These are phyloP conservation scores for Chloranthus sessilifolius DNA, from an alignment of 164 flowering plant species.

Conservation along the genomic window DNA sequence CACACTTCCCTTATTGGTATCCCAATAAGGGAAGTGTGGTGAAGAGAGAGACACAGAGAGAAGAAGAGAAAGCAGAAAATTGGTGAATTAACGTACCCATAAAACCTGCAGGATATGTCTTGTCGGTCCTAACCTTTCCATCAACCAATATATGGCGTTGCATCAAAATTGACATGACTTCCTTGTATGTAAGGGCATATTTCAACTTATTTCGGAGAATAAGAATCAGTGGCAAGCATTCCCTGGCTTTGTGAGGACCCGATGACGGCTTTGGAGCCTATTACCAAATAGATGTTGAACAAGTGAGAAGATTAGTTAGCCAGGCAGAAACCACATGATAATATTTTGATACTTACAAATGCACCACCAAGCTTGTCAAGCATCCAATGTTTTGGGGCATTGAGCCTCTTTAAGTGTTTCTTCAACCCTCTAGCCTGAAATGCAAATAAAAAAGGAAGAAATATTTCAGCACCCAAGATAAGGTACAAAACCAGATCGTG, in stretches of 20 bases:
- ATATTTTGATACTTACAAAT: constrained; percentile 35
- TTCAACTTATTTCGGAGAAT: constrained; percentile 52
- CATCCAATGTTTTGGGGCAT: constrained; percentile 75
- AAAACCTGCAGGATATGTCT: constrained; percentile 59
- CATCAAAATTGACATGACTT: constrained; percentile 54
- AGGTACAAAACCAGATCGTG: not conserved
- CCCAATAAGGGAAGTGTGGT: not conserved
- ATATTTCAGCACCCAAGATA: not conserved
- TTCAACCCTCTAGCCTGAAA: constrained; percentile 59
- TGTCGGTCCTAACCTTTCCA: constrained; percentile 59
- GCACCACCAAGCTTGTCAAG: constrained; percentile 70
- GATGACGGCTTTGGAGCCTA: constrained; percentile 71
- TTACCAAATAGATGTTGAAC: not conserved
- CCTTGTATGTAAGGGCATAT: constrained; percentile 55
- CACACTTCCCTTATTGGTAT: not conserved
- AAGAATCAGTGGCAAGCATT: constrained; percentile 54
- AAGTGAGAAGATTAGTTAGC: not conserved
- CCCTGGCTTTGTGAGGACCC: constrained; percentile 64
- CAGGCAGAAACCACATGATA: not conserved
- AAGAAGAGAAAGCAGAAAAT: not conserved
- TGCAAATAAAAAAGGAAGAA: not conserved
- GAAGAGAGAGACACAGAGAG: too few species aligned
- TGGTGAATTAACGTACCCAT: constrained; percentile 38
- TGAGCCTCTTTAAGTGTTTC: constrained; percentile 73
- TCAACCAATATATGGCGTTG: constrained; percentile 54